Conservation (phyloP, 768 basidiomycete genomes). For the Leccinellum rugosiceps region DNA sequence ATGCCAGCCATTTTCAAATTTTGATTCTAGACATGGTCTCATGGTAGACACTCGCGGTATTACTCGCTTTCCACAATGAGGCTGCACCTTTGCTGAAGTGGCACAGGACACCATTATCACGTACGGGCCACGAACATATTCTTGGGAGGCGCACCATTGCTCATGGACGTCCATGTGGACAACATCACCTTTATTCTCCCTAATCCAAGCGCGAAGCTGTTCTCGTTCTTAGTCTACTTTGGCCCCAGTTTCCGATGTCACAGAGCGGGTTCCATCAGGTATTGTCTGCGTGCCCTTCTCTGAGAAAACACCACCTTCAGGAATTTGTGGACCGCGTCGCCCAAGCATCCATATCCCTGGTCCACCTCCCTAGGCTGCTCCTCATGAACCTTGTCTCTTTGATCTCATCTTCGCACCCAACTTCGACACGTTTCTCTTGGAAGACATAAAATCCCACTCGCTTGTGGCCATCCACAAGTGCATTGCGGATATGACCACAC, state of each 20-base stretch:
- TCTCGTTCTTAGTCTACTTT: slow-evolving; percentile 33
- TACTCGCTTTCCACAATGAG: slow-evolving; percentile 23
- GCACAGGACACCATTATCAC: slow-evolving; percentile 25
- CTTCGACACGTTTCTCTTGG: slow-evolving; percentile 28
- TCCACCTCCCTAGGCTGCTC: slow-evolving; percentile 25
- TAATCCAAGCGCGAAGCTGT: slow-evolving; percentile 14
- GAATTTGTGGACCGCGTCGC: slow-evolving; percentile 28
- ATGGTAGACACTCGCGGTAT: slow-evolving; percentile 25
- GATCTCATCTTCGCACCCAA: slow-evolving; percentile 32
- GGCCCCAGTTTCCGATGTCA: slow-evolving; percentile 31
- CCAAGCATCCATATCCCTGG: slow-evolving; percentile 18
- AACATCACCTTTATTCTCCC: slow-evolving; percentile 27
- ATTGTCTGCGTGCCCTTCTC: slow-evolving; percentile 16
- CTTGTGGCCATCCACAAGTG: slow-evolving; percentile 27
- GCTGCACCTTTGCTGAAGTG: slow-evolving; percentile 24
- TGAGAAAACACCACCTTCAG: slow-evolving; percentile 26
- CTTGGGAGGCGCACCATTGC: slow-evolving; percentile 28
- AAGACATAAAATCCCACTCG: slow-evolving; percentile 28
- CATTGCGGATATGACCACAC: slow-evolving; percentile 27
- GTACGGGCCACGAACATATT: slow-evolving; percentile 26
- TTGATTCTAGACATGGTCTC: slow-evolving; percentile 31
- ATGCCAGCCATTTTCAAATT: slow-evolving; percentile 26
- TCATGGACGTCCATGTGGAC: slow-evolving; percentile 34
- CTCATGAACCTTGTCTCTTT: slow-evolving; percentile 29
- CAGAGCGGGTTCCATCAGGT: slow-evolving; percentile 21